Base-by-base conservation (phyloP, 345 rosid species). In the Carallia pectinifolia region DNA sequence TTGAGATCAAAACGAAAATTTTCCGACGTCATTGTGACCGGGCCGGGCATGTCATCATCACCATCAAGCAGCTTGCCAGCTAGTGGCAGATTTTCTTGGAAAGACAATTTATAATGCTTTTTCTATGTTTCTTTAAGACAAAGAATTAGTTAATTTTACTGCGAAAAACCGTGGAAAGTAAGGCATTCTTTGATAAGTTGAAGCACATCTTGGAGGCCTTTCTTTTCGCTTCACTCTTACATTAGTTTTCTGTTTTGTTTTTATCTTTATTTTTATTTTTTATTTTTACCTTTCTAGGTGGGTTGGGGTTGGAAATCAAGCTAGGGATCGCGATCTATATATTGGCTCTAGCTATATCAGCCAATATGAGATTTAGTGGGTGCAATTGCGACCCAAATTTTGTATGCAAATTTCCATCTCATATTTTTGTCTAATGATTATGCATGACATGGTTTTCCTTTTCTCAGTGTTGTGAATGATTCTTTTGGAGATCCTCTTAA, bases 311-410 rank as follows among this genome's bases (percentile, higher is more conserved):
- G 19, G 54, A 44, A 29, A 68, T 58, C 36, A 50, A 55, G 68
- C 9, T 44, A 56, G 47, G 68, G 53, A 23, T 23, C 23, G 23
- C 23, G 23, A 23, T 23, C 23, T 23, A 23, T 54, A 6, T 27
- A 2, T 36, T 38, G 73, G 73, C 59, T 36, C 50, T 69, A 33
- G 34, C 4, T 33, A 48, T 62, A 62, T 55, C 12, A 36, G 48
- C 53, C 30, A 53, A 10, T 44, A 44, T 27, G 62, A n/a, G 53
- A 64, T 55, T 56, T 71, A 31, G n/a, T 63, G 75, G 75, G 74
- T 71, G 40, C 13, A 63, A 15, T 19, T 62, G 13, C 7, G 61
- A 64, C 75, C 64, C 75, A 64, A 56, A 71, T 71, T 71, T 71
- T 71, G 69, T 71, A 64, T 13, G 53, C 64, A 54, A 56, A 64